Evolutionary conservation across 2,329 filamentous ascomycete genomes (phyloP), one percentile per base, ranked within the genome.

Genomic region (Sporothrix pseudoabietina): DNA sequence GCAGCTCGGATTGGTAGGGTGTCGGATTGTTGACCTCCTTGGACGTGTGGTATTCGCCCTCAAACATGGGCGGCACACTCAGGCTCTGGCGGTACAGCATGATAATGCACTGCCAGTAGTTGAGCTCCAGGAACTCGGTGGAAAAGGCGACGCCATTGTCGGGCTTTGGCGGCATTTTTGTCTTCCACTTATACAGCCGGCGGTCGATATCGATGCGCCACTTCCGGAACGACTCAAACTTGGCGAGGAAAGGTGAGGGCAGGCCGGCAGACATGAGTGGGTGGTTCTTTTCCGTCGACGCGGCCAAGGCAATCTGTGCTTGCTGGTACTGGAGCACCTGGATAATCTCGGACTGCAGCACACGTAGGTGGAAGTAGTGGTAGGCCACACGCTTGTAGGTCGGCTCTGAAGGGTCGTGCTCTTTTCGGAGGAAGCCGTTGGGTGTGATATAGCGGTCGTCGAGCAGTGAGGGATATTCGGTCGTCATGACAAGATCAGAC

Each of bases 101-200:
- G 77, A 98, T 97, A 75, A 98, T 90, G 3, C 94, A 94, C 80
- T 98, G 95, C 94, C 95, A 98, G 82, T 98, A 98, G 81, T 98
- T 98, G 75, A 98, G 86, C 78, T 98, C 94, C 4, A 98, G 83
- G 78, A 98, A 97, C 72, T 97, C 92, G 1, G 93, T 90, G 0
- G 92, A 94, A 80, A 98, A 98, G 4, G 90, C 90, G 2, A 98
- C 96, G 0, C 94, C 94, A 0, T 93, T 97, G 73, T 96, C 90
- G 30, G 88, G 83, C 75, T 91, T 90, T 0, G 88, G 91, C 0
- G 95, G 96, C 0, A 94, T 92, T 5, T 90, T 90, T 39, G 90
- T 89, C 80, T 95, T 96, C 96, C 95, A 98, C 77, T 95, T 90
- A 76, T 90, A 90, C 57, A 98, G 82, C 52, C 95, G 88, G 74